Conservation (phyloP, 495 filamentous ascomycete species). For the Neurospora hispaniola region DNA sequence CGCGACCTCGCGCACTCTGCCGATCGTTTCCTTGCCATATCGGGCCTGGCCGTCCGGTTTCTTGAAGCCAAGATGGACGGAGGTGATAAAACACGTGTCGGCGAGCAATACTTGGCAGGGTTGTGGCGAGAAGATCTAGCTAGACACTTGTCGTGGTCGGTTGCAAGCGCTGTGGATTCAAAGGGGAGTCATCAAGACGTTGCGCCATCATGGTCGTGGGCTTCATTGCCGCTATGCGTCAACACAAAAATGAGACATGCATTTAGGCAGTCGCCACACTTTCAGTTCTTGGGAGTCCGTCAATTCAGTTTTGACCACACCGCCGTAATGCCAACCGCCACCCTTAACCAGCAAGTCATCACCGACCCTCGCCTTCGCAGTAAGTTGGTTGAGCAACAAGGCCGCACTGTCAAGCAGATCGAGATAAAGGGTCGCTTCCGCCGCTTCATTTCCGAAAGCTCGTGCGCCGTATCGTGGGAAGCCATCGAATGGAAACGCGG, state of each 20-base stretch:
- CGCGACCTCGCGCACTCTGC: conserved; percentile 18
- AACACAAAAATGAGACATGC: conserved; percentile 11
- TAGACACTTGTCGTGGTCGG: conserved; percentile 20
- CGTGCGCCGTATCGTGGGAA: conserved; percentile 11
- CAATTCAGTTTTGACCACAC: neutral
- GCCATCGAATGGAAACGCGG: conserved; percentile 12
- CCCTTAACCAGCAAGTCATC: neutral
- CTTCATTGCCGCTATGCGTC: conserved; percentile 16
- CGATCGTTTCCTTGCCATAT: conserved; percentile 22
- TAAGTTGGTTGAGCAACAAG: conserved; percentile 13
- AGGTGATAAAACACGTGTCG: conserved; percentile 6
- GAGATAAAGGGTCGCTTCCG: conserved; percentile 19
- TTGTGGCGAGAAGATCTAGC: conserved; percentile 22
- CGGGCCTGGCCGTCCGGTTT: conserved; percentile 24
- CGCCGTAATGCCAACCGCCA: neutral
- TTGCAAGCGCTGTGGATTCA: conserved; percentile 9
- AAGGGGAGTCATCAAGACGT: conserved; percentile 13
- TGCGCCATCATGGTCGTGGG: conserved; percentile 25
- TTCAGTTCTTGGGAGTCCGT: conserved; percentile 12
- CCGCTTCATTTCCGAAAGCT: conserved; percentile 14
- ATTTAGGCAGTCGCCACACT: conserved; percentile 14
- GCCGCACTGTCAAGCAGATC: conserved; percentile 14
- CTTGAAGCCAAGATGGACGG: conserved; percentile 18
- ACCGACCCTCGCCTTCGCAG: conserved; percentile 1
- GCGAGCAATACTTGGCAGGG: conserved; percentile 21